A percentile compares a stretch with the other conserved stretches of the same genome.
Conservation (phyloP, 345 rosid species). For the Brassica cretica region DNA sequence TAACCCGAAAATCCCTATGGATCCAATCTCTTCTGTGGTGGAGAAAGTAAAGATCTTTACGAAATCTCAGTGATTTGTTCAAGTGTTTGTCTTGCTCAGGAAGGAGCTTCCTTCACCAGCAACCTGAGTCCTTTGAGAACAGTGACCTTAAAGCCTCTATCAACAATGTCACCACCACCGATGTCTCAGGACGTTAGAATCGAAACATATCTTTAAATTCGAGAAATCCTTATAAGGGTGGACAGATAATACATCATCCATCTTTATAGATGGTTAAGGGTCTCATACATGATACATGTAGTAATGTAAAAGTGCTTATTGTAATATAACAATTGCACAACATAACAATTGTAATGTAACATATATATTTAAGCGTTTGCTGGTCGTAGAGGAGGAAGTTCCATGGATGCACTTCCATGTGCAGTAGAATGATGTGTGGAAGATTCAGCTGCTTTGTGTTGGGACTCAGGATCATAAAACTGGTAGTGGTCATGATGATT, state of each 20-base stretch:
- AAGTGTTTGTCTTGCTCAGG: slow-evolving; percentile 25
- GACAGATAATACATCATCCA: slow-evolving; percentile 8
- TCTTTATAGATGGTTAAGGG: background rate
- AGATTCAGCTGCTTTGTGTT: background rate
- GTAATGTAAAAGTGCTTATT: background rate
- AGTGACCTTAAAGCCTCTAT: slow-evolving; percentile 31
- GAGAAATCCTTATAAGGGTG: background rate
- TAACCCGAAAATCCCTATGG: no score
- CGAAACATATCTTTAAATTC: background rate
- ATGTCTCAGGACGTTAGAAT: slow-evolving; percentile 32
- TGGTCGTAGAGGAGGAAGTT: background rate
- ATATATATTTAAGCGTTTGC: background rate
- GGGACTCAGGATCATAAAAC: background rate
- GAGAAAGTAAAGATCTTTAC: no score
- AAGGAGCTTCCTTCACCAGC: slow-evolving; percentile 14
- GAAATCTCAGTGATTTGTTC: no score
- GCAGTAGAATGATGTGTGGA: background rate
- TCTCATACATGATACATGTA: background rate
- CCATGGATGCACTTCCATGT: background rate
- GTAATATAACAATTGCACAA: background rate
- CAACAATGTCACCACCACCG: slow-evolving; percentile 29
- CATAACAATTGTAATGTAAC: background rate
- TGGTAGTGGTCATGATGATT: background rate
- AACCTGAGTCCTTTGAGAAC: slow-evolving; percentile 18
- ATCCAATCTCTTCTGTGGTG: no score